Conservation (phyloP, 2,329 filamentous ascomycete genomes). For the Arthrobotrys sinensis region DNA sequence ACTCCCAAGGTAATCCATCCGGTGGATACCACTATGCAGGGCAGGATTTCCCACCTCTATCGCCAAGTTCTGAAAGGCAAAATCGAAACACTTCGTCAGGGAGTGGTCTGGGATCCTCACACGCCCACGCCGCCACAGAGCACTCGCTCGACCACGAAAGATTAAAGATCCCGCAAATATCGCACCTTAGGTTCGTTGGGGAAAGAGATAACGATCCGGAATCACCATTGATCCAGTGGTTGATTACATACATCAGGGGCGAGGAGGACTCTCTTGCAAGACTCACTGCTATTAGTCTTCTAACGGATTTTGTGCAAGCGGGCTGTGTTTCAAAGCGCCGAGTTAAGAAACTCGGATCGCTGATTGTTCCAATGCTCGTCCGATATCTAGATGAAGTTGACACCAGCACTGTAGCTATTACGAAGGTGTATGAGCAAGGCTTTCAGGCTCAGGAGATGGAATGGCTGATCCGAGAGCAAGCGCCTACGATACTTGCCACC, state of each 20-base stretch:
- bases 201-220: conserved; percentile 68
- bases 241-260: conserved; percentile 75
- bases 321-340: conserved; percentile 77
- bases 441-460: conserved; percentile 67
- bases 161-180: conserved; percentile 46
- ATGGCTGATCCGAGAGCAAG: conserved; percentile 77
- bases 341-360: conserved; percentile 76
- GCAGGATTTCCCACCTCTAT: conserved; percentile 56
- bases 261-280: conserved; percentile 74
- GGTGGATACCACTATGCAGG: conserved; percentile 46
- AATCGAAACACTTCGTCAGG: conserved; percentile 26
- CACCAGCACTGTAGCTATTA: conserved; percentile 67
- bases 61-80: conserved; percentile 49
- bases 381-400: conserved; percentile 75
- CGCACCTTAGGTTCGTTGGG: conserved; percentile 46
- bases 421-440: conserved; percentile 67
- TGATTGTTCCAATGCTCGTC: conserved; percentile 80
- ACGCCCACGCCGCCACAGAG: conserved; percentile 22
- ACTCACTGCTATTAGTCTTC: conserved; percentile 78
- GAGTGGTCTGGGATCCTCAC: conserved; percentile 5
- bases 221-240: conserved; percentile 80
- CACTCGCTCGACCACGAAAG: conserved; percentile 51
- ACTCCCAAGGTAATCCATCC: conserved; percentile 16
- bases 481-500: conserved; percentile 82
- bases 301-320: conserved; percentile 79